These are phyloP conservation scores for Nicotiana tomentosiformis DNA, from an alignment of 257 asterid genomes.

Conservation along the genomic window DNA sequence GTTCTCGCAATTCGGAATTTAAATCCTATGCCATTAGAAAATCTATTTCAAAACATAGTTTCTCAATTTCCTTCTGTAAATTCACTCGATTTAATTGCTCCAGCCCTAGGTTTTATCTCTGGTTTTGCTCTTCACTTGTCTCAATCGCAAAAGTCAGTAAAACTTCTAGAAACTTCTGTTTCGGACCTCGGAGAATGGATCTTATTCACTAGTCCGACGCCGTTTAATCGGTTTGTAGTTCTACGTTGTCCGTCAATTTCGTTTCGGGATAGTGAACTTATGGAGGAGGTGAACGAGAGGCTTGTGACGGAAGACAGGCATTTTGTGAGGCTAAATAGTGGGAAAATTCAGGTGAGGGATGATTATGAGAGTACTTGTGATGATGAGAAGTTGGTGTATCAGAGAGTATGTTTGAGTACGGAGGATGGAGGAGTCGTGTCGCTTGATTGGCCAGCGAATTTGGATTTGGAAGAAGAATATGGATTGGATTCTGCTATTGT, in stretches of 20 bases:
- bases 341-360: slow-evolving; percentile 39
- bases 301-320: slow-evolving; percentile 71
- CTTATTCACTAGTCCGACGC: slow-evolving; percentile 75
- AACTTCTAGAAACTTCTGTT: slow-evolving; percentile 7
- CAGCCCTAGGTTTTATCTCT: slow-evolving; percentile 67
- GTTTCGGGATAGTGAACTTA: slow-evolving; percentile 51
- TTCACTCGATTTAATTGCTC: slow-evolving; percentile 48
- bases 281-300: slow-evolving; percentile 62
- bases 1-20: neutral
- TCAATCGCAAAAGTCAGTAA: slow-evolving; percentile 11
- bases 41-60: slow-evolving; percentile 40
- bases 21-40: slow-evolving; percentile 33
- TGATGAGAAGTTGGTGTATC: slow-evolving; percentile 58
- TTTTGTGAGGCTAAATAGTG: slow-evolving; percentile 59
- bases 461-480: slow-evolving; percentile 75
- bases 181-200: slow-evolving; percentile 73
- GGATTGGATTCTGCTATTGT: slow-evolving; percentile 79
- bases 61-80: slow-evolving; percentile 47
- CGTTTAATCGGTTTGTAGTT: slow-evolving; percentile 83
- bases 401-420: slow-evolving; percentile 66
- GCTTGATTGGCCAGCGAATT: slow-evolving; percentile 88
- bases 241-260: slow-evolving; percentile 79
- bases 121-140: slow-evolving; percentile 55
- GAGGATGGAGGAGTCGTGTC: slow-evolving; percentile 89
- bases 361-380: slow-evolving; percentile 17